Evolutionary conservation across 164 flowering plant genomes (phyloP).

Genomic region (Liquidambar formosana): DNA sequence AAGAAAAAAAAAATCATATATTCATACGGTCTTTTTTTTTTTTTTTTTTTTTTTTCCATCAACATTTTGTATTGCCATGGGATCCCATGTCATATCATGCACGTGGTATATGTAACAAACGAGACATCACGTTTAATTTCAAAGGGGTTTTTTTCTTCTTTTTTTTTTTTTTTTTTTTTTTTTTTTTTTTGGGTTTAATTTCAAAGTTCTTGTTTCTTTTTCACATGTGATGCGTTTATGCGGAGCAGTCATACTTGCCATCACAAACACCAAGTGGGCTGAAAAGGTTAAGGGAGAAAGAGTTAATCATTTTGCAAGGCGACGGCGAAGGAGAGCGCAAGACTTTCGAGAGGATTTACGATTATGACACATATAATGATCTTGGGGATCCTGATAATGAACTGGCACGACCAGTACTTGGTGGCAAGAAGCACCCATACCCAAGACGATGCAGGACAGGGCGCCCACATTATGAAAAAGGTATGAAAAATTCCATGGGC

Average conservation of each 20-base stretch:
- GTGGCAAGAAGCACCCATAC: constrained; percentile 53
- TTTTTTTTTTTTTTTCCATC: no score
- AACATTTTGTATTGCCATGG: no score
- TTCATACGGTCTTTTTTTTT: no score
- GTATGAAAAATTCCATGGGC: constrained; percentile 17
- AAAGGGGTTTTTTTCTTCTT: no score
- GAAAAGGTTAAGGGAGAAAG: constrained; percentile 38
- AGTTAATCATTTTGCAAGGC: constrained; percentile 44
- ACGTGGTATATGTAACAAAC: no score
- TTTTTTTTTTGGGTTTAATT: no score
- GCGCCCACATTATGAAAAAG: constrained; percentile 36
- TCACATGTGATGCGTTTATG: background rate
- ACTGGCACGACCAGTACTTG: constrained; percentile 49
- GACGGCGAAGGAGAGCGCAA: constrained; percentile 46
- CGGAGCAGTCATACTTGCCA: constrained; percentile 62
- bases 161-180: no score
- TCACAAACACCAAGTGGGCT: constrained; percentile 59
- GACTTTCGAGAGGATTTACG: constrained; percentile 51
- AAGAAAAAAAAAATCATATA: no score
- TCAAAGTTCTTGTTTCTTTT: no score
- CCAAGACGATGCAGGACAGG: constrained; percentile 78
- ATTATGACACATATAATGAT: constrained; percentile 65
- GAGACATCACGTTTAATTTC: no score
- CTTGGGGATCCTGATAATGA: constrained; percentile 56
- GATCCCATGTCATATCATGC: no score